Conservation (phyloP, 2,329 filamentous ascomycete genomes). For the Aspergillus persii region DNA sequence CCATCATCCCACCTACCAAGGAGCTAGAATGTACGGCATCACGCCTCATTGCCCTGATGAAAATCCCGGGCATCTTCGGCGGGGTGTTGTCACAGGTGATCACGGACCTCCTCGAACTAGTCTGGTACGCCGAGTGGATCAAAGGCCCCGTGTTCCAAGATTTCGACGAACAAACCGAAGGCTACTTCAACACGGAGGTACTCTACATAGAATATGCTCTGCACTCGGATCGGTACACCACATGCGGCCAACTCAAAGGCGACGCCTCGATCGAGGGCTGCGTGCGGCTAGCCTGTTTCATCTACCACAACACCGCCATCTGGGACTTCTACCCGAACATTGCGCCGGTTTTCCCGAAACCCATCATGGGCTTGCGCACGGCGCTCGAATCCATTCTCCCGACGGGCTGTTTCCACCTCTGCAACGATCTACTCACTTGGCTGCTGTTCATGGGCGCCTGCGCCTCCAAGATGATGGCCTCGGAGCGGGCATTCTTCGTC, state of each 20-base stretch:
- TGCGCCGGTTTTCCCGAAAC: slow-evolving; percentile 34
- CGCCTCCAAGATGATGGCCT: slow-evolving; percentile 21
- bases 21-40: slow-evolving; percentile 33
- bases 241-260: slow-evolving; percentile 31
- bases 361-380: slow-evolving; percentile 31
- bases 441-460: slow-evolving; percentile 36
- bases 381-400: slow-evolving; percentile 34
- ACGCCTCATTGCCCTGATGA: slow-evolving; percentile 30
- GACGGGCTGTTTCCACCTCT: slow-evolving; percentile 31
- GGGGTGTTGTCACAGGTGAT: slow-evolving; percentile 31
- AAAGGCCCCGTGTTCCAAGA: slow-evolving; percentile 29
- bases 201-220: slow-evolving; percentile 39
- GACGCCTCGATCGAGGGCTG: slow-evolving; percentile 40
- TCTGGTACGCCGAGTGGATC: slow-evolving; percentile 39
- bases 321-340: slow-evolving; percentile 40
- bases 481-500: slow-evolving; percentile 33
- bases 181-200: slow-evolving; percentile 42
- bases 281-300: slow-evolving; percentile 36
- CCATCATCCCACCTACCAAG: slow-evolving; percentile 29
- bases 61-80: slow-evolving; percentile 36
- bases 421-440: slow-evolving; percentile 37
- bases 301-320: slow-evolving; percentile 41
- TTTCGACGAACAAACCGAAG: slow-evolving; percentile 36
- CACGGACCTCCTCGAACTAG: slow-evolving; percentile 35
- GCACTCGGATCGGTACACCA: slow-evolving; percentile 36